These are phyloP conservation scores for Harrya chromipes DNA, from an alignment of 768 basidiomycete genomes.

Conservation along the genomic window DNA sequence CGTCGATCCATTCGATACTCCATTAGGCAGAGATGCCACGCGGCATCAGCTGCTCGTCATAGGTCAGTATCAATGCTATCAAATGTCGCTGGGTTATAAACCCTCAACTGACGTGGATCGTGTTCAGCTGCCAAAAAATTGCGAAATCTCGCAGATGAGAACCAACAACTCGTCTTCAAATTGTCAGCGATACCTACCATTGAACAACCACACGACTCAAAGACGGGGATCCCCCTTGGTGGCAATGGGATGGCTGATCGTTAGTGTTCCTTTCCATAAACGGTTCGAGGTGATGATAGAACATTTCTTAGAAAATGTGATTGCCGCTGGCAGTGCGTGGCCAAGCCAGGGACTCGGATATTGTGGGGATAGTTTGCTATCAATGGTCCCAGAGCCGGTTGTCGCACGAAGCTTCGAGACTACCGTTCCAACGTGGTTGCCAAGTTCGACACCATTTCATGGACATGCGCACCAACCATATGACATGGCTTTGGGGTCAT, in stretches of 20 bases:
- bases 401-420: conserved; percentile 4
- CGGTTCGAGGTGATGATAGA: not conserved
- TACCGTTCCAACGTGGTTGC: conserved; percentile 5
- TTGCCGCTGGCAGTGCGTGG: conserved; percentile 1
- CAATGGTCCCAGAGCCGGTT: conserved; percentile 1
- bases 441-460: not conserved
- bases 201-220: not conserved
- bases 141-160: conserved; percentile 27
- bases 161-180: conserved; percentile 15
- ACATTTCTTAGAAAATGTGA: conserved; percentile 7
- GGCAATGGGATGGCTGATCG: not conserved
- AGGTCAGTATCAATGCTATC: conserved; percentile 12
- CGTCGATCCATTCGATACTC: conserved; percentile 23
- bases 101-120: conserved; percentile 2
- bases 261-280: conserved; percentile 6
- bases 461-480: conserved; percentile 6
- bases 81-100: not conserved
- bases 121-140: conserved; percentile 51
- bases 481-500: not conserved
- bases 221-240: not conserved
- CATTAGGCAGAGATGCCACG: conserved; percentile 27
- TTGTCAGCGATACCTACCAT: conserved; percentile 14
- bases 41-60: conserved; percentile 27
- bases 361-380: conserved; percentile 3
- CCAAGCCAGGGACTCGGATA: conserved; percentile 5